Evolutionary conservation across 2,329 filamentous ascomycete genomes (phyloP).

Genomic region (Claviceps paspali): DNA sequence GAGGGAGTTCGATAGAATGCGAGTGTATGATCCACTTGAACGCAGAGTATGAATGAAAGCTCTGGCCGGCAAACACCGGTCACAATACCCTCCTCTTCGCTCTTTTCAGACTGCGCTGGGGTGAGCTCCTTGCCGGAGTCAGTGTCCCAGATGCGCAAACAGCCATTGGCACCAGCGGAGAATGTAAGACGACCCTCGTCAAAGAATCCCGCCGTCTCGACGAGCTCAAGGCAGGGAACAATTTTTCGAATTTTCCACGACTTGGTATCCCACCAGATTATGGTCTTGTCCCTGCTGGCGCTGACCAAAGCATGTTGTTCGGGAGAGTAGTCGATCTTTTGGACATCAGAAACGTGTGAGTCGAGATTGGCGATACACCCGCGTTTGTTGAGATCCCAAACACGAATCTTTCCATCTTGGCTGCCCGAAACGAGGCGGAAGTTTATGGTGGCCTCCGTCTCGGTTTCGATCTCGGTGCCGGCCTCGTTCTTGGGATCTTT

Average conservation of each 20-base stretch:
- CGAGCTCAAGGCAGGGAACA: constrained; percentile 68
- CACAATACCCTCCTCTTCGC: constrained; percentile 53
- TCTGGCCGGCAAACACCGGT: constrained; percentile 51
- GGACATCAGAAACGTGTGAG: constrained; percentile 91
- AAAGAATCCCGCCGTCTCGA: constrained; percentile 74
- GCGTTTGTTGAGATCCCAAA: constrained; percentile 84
- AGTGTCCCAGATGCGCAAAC: constrained; percentile 70
- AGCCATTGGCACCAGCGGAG: constrained; percentile 72
- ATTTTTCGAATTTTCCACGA: constrained; percentile 75
- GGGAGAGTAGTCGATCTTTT: constrained; percentile 66
- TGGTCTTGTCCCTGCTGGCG: constrained; percentile 80
- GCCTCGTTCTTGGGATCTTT: constrained; percentile 24
- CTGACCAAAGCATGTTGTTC: constrained; percentile 65
- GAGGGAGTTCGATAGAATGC: constrained; percentile 47
- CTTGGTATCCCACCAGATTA: constrained; percentile 77
- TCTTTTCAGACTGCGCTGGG: constrained; percentile 46
- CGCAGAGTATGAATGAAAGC: constrained; percentile 58
- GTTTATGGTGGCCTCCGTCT: constrained; percentile 28
- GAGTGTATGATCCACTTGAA: constrained; percentile 82
- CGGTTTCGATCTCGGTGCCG: constrained; percentile 29
- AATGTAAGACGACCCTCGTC: constrained; percentile 57
- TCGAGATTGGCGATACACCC: constrained; percentile 65
- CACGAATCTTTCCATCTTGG: constrained; percentile 80
- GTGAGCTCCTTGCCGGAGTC: constrained; percentile 67
- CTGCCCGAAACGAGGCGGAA: constrained; percentile 81